Evolutionary conservation across 2,329 filamentous ascomycete species (phyloP), one percentile per base, ranked within the genome.

Genomic region (Amauroascus niger): DNA sequence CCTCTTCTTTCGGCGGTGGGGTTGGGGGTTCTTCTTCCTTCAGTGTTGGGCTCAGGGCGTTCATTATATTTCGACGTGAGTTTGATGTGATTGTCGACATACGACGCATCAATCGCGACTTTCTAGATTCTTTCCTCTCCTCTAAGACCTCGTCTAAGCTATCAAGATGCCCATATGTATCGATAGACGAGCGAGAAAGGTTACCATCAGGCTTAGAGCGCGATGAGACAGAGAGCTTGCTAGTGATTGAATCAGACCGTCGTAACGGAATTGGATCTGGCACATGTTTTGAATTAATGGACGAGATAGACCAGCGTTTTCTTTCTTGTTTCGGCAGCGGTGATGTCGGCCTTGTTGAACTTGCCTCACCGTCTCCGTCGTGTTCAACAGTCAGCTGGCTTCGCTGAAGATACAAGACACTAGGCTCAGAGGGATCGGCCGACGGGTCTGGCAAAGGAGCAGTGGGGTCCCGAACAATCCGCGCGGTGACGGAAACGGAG

Each of bases 401-500:
- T 72, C 78, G 64, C 68, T 80, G 70, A 55, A 79, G 65, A 59
- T 76, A 74, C 37, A 76, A 61, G 22, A 60, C 57, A 54, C 60
- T 61, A 1, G 65, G 57, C 46, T 71, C 68, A 4, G 65, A 61
- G 26, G 59, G 53, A 32, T 67, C 64, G 56, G 55, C 67, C 55
- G 57, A 67, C 69, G 62, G 74, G 71, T 52, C 44, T 6, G 49
- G 40, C n/a, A 43, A 32, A 33, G 49, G 26, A 18, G 61, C 76
- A 74, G 44, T 69, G 64, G 53, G 74, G 77, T 61, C 85, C 46
- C 88, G 82, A 35, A 95, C 74, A 58, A 95, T 95, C 49, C 84
- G 82, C 47, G 90, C 87, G 16, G 86, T 93, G 9, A 95, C 89
- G 44, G 89, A 90, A n/a, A 95, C 81, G 0, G 88, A 90, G 63